These are phyloP conservation scores for Fusarium longipes DNA, from an alignment of 2,329 filamentous ascomycete genomes.

Conservation along the genomic window DNA sequence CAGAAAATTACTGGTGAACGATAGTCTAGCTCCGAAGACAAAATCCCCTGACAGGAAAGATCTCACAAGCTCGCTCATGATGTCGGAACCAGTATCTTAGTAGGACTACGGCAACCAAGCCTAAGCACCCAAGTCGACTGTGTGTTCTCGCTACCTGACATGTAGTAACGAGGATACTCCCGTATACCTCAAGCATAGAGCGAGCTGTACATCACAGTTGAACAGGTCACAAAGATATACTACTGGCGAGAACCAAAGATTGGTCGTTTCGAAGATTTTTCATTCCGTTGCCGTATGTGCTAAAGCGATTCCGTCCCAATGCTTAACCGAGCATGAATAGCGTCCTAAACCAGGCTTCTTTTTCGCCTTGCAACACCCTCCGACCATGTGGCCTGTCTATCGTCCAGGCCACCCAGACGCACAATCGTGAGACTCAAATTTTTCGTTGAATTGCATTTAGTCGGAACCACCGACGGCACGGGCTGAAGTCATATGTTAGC, in stretches of 20 bases:
- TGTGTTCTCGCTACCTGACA: too few species aligned
- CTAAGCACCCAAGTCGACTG: not conserved
- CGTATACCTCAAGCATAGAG: not conserved
- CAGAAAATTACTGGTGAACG: not conserved
- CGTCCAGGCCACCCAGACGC: constrained; percentile 54
- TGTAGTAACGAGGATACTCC: not conserved
- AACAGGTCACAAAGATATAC: not conserved
- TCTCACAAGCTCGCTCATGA: not conserved
- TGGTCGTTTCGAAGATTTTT: constrained; percentile 51
- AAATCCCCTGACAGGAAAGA: not conserved
- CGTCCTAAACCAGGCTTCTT: constrained; percentile 53
- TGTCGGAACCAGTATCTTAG: not conserved
- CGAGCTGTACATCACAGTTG: not conserved
- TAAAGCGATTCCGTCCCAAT: constrained; percentile 55
- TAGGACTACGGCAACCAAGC: not conserved
- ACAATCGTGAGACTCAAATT: constrained; percentile 53
- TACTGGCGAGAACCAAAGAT: constrained; percentile 14
- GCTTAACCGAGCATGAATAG: constrained; percentile 56
- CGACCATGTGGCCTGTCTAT: constrained; percentile 51
- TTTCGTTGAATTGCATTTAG: constrained; percentile 51
- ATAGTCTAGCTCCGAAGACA: not conserved
- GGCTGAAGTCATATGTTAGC: constrained; percentile 59
- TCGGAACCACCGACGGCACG: constrained; percentile 67
- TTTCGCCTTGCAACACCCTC: constrained; percentile 51
- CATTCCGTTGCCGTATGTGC: constrained; percentile 54